phyloP scores from a whole-genome alignment of 208 protist species.

The Trypanosoma platydactyli region DNA sequence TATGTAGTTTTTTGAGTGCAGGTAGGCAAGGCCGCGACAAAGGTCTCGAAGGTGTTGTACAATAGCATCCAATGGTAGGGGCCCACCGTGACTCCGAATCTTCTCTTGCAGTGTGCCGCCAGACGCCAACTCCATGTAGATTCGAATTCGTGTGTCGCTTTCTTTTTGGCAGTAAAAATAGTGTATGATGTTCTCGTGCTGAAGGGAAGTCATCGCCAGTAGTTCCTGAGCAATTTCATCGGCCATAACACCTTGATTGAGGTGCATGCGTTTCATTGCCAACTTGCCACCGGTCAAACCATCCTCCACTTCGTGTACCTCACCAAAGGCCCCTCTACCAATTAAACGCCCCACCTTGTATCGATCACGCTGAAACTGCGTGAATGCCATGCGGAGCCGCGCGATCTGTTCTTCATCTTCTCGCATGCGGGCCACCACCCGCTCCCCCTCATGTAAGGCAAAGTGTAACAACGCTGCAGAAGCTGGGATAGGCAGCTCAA shows the following conservation, averaged over 20 bases:
- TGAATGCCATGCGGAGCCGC: constrained; percentile 77
- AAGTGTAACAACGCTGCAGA: constrained; percentile 75
- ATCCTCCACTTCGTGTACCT: constrained; percentile 89
- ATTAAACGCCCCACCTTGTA: constrained; percentile 67
- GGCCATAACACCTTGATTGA: constrained; percentile 82
- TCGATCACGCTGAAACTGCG: constrained; percentile 35
- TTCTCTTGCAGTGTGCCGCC: constrained; percentile 84
- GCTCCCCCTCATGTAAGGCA: constrained; percentile 86
- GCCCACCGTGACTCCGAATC: constrained; percentile 57
- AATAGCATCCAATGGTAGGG: constrained; percentile 65
- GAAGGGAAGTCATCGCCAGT: constrained; percentile 84
- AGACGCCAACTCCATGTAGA: constrained; percentile 93
- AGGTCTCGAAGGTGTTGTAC: constrained; percentile 82
- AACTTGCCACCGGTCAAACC: constrained; percentile 81
- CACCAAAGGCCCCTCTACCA: constrained; percentile 84
- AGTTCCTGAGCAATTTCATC: constrained; percentile 87
- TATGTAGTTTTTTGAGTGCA: constrained; percentile 86
- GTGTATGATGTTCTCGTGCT: constrained; percentile 93
- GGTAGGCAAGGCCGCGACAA: constrained; percentile 85
- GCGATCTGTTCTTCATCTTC: constrained; percentile 84
- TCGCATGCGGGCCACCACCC: constrained; percentile 67
- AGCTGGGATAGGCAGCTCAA: constrained; percentile 79
- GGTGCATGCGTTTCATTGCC: constrained; percentile 86
- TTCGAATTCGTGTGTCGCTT: constrained; percentile 67
- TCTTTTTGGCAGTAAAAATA: constrained; percentile 93